Conservation (phyloP, 179 eudicot species). For the Beta corolliflora region DNA sequence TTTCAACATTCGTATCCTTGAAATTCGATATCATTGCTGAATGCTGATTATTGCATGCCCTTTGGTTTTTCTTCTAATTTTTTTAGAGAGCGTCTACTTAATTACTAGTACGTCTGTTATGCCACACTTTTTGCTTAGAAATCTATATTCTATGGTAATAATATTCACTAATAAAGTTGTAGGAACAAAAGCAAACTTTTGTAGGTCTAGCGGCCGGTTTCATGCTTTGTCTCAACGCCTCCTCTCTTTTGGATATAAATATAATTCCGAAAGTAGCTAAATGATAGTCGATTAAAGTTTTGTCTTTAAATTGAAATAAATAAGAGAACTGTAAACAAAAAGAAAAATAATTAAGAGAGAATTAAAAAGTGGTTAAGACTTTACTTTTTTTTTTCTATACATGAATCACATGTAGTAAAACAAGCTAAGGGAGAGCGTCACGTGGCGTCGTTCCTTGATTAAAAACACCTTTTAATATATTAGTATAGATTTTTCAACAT, state of each 20-base stretch:
- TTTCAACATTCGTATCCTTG: slow-evolving; percentile 41
- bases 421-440: too few species aligned
- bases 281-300: slow-evolving; percentile 9
- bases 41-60: slow-evolving; percentile 9
- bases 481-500: too few species aligned
- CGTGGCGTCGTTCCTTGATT: too few species aligned
- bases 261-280: background rate
- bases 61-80: too few species aligned
- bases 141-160: background rate
- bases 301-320: slow-evolving; percentile 5
- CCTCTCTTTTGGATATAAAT: background rate
- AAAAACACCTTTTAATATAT: too few species aligned
- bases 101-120: background rate
- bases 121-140: background rate
- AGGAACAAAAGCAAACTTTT: slow-evolving; percentile 23
- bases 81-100: background rate
- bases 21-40: slow-evolving; percentile 34
- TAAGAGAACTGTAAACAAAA: too few species aligned
- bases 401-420: too few species aligned
- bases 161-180: slow-evolving; percentile 13
- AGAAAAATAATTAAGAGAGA: too few species aligned
- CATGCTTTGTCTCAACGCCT: slow-evolving; percentile 8
- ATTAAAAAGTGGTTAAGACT: too few species aligned
- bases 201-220: slow-evolving; percentile 23
- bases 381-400: too few species aligned